These are phyloP conservation scores for Alopecurus myosuroides DNA, from an alignment of 176 grass and related monocot genomes.

Conservation along the genomic window DNA sequence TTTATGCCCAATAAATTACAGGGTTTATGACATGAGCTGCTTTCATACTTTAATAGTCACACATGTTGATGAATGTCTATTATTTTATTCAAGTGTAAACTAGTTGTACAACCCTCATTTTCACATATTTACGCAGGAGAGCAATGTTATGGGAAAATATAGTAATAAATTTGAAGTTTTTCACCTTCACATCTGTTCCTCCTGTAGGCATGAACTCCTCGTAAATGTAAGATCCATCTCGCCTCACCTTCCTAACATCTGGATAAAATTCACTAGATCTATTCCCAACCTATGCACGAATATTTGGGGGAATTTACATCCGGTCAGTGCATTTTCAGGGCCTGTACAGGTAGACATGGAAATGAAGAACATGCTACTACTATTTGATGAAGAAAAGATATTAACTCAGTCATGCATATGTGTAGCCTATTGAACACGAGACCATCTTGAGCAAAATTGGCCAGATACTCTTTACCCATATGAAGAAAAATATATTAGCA, in stretches of 20 bases:
- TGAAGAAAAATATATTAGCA: not conserved
- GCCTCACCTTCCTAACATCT: slow-evolving; percentile 81
- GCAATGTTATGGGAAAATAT: not conserved
- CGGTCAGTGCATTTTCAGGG: not conserved
- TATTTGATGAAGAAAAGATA: slow-evolving; percentile 5
- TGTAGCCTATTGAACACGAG: not conserved
- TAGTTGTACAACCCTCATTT: not conserved
- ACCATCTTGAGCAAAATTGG: not conserved
- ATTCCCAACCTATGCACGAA: slow-evolving; percentile 73
- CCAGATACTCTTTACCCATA: not conserved
- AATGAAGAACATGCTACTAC: not conserved
- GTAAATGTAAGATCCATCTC: slow-evolving; percentile 93
- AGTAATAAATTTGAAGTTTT: not conserved
- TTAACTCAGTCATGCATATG: not conserved
- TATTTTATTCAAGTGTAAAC: not conserved
- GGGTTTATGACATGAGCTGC: not conserved
- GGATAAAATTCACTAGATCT: slow-evolving; percentile 95
- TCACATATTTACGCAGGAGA: slow-evolving; percentile 2
- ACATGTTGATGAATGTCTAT: not conserved
- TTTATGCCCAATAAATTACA: not conserved
- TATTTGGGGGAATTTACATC: not conserved
- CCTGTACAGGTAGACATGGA: not conserved
- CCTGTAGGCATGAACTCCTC: slow-evolving; percentile 99
- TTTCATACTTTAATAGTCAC: not conserved
- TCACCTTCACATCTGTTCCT: slow-evolving; percentile 97